Base-by-base conservation (phyloP, 1,284 basidiomycete genomes). In the Lentinus polychrous region DNA sequence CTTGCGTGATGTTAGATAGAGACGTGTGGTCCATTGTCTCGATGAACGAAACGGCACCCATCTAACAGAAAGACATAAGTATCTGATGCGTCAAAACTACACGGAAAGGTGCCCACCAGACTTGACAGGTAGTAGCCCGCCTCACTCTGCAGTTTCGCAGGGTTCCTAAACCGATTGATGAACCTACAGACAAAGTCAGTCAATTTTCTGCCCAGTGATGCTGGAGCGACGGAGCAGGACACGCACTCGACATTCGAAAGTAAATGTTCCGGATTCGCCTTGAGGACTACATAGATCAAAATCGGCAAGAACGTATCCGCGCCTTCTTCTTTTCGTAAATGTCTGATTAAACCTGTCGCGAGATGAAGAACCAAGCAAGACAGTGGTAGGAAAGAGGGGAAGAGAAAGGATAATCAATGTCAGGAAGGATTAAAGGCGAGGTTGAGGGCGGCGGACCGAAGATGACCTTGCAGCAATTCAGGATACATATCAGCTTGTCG, bases 401-500 rank as follows among this genome's bases (percentile, higher is more conserved):
- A 27, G 44, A 42, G 39, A 49, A 52, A 48, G 22, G 39, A 48
- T 23, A 44, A 43, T 37, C 48, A 52, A 48, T 48, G 7, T 35
- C 35, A 52, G 52, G 48, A 39, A 49, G 49, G 48, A 47, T n/a
- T 50, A 46, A 34, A 18, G 37, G 8, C 33, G 34, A 52, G 39
- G 52, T 38, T 36, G 52, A 32, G 51, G 39, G 49, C 15, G 51
- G 63, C 83, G 55, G 58, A 92, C 95, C 95, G 65, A 97, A 99
- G 61, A 99, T 98, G 68, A 99, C 94, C 73, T 99, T 99, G 82
- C 94, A 99, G 69, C 85, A 91, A 63, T 99, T 99, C 43, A 99
- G 72, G 42, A 99, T 89, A 69, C 96, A 99, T 52, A 99, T 99
- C 53, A 98, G 75, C 71, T 99, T 99, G 69, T 99, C 95, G 41